Percentiles rank a stretch among this genome's conserved stretches.
phyloP scores from a whole-genome alignment of 139 green algal genomes.

The Chlorella sp. region DNA sequence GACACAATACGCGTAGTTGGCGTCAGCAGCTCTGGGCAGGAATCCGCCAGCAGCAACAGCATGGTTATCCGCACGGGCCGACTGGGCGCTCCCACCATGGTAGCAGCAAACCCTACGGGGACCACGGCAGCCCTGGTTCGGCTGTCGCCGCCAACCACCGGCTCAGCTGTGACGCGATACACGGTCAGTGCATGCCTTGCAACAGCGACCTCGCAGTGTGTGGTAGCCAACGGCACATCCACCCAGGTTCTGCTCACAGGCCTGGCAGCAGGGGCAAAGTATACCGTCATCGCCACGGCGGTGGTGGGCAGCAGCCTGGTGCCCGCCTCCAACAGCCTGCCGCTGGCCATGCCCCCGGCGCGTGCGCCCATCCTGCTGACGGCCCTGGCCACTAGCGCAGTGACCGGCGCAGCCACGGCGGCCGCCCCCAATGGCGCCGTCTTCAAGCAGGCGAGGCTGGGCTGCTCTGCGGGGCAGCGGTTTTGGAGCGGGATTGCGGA shows the following conservation, averaged over 20 bases:
- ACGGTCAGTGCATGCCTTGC: not conserved
- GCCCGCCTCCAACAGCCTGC: slow-evolving; percentile 7
- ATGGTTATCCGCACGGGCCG: not conserved
- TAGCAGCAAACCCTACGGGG: not conserved
- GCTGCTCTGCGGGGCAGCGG: not conserved
- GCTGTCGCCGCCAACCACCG: not conserved
- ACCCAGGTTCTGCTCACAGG: not conserved
- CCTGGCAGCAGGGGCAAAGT: not conserved
- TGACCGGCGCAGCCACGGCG: not conserved
- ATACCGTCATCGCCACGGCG: not conserved
- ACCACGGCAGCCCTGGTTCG: not conserved
- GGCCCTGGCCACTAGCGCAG: not conserved
- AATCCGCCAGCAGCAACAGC: not conserved
- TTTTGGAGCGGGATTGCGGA: too few relatives aligned
- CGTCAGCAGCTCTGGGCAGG: not conserved
- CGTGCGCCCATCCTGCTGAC: not conserved
- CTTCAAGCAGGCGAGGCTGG: not conserved
- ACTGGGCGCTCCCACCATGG: not conserved
- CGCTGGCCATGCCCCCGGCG: not conserved
- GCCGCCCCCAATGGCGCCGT: not conserved
- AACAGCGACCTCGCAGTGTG: not conserved
- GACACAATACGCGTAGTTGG: not conserved
- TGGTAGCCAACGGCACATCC: not conserved
- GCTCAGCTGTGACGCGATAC: not conserved
- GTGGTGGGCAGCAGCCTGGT: not conserved